Evolutionary conservation across 768 basidiomycete species (phyloP), one percentile per base, ranked within the genome.

Genomic region (Harrya chromipes): DNA sequence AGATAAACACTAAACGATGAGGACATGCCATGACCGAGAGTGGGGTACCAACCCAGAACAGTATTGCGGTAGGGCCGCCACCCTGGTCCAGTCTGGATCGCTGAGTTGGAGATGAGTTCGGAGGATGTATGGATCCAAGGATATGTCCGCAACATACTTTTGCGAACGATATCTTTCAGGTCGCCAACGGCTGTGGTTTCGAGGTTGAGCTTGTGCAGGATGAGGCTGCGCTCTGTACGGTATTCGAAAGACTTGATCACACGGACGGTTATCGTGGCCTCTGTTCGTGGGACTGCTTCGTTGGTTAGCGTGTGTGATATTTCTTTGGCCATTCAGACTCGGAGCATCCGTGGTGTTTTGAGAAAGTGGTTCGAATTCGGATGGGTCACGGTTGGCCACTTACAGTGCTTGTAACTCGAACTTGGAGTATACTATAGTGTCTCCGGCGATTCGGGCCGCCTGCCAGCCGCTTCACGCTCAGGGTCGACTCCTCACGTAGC

Each of bases 201-300:
- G 53, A 97, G 82, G 64, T 99, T 82, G 53, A 94, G 60, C 57
- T 86, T 75, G 61, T 84, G 87, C 43, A 98, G 75, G 45, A 99
- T 85, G 56, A 97, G 78, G 63, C 82, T 85, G 58, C 85, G 86
- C 65, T 92, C 88, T 47, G 94, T 97, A 47, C 95, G 81, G 68
- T 83, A 97, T 63, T 83, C 84, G 66, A 99, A 95, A 17, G 90
- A 93, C 66, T 99, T 99, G 73, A 99, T 90, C 54, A 97, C 78
- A 27, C 95, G 84, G 42, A 98, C 68, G 7, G 95, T 98, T 49
- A 98, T 71, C 5, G 91, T 93, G 19, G 92, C 91, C 53, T 83
- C 76, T 3, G 86, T 85, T 57, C 72, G 77, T 10, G 91, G 87
- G 3, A 78, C 74, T 24, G 82, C 74, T 46, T 78, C 72, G 70